Conservation (phyloP, 352 stramenopile species). For the Peronospora destructor region DNA sequence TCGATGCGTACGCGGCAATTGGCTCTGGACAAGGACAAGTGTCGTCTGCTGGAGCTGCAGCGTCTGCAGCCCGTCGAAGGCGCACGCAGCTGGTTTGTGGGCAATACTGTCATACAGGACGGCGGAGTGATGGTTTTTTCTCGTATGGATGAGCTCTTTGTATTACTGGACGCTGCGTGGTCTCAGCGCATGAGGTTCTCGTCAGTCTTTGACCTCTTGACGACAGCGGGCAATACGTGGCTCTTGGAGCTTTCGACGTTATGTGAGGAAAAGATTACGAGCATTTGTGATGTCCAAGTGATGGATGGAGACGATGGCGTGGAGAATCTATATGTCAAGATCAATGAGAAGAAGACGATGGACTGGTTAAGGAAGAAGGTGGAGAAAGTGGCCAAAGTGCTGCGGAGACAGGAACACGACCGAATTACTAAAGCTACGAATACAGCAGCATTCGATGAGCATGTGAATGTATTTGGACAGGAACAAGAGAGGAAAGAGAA, state of each 20-base stretch:
- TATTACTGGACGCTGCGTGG: constrained; percentile 53
- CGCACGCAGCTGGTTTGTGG: constrained; percentile 68
- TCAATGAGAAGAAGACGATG: constrained; percentile 46
- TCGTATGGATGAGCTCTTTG: constrained; percentile 62
- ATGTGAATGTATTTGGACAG: constrained; percentile 29
- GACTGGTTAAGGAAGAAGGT: constrained; percentile 52
- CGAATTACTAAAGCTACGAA: constrained; percentile 7
- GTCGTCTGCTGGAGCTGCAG: constrained; percentile 56
- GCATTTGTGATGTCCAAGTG: constrained; percentile 50
- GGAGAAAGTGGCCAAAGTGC: constrained; percentile 32
- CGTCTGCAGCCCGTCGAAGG: constrained; percentile 55
- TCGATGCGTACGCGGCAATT: constrained; percentile 45
- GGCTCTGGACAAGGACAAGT: constrained; percentile 31
- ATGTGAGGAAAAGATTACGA: constrained; percentile 26
- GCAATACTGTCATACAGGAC: constrained; percentile 64
- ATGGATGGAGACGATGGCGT: constrained; percentile 35
- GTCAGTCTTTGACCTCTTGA: constrained; percentile 54
- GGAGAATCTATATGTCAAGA: constrained; percentile 51
- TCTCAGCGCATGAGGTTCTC: constrained; percentile 40
- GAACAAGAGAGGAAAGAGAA: constrained; percentile 1
- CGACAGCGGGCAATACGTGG: constrained; percentile 47
- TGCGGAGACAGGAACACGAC: constrained; percentile 33
- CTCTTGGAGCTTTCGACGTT: constrained; percentile 38
- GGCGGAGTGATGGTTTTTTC: constrained; percentile 58
- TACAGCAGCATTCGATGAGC: constrained; percentile 29